Conservation (phyloP, 2,329 filamentous ascomycete genomes). For the Fonsecaea pedrosoi region DNA sequence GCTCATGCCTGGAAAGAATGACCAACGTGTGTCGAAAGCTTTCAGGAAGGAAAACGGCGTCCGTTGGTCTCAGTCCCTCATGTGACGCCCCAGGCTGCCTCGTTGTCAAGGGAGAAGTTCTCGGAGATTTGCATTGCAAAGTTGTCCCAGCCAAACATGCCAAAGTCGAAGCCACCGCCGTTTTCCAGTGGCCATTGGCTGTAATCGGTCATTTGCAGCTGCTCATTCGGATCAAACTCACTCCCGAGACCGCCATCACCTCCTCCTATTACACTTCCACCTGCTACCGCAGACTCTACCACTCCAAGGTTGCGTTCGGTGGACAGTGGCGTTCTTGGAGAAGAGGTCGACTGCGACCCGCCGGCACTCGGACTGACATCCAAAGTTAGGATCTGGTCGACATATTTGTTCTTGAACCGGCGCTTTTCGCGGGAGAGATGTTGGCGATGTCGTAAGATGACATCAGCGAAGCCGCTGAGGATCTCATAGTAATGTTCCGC, state of each 20-base stretch:
- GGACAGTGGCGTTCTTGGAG: slow-evolving; percentile 9
- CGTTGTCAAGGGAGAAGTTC: slow-evolving; percentile 30
- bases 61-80: background rate
- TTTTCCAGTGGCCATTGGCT: slow-evolving; percentile 21
- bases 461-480: slow-evolving; percentile 55
- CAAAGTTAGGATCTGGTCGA: slow-evolving; percentile 48
- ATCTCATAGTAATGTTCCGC: slow-evolving; percentile 66
- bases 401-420: slow-evolving; percentile 43
- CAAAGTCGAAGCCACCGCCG: slow-evolving; percentile 33
- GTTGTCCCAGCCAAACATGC: slow-evolving; percentile 34
- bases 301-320: background rate
- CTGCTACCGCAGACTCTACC: background rate
- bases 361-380: slow-evolving; percentile 29
- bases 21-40: too few relatives aligned
- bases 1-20: too few relatives aligned
- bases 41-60: too few relatives aligned
- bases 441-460: slow-evolving; percentile 53
- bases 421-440: slow-evolving; percentile 43
- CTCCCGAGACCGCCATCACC: slow-evolving; percentile 9
- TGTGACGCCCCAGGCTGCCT: slow-evolving; percentile 9
- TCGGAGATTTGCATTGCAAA: slow-evolving; percentile 36
- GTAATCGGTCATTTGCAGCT: slow-evolving; percentile 10
- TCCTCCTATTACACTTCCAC: background rate
- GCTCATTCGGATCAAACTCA: slow-evolving; percentile 6
- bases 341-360: slow-evolving; percentile 19